Evolutionary conservation across 139 green algal species (phyloP).

Genomic region (Coccomyxa sp.): DNA sequence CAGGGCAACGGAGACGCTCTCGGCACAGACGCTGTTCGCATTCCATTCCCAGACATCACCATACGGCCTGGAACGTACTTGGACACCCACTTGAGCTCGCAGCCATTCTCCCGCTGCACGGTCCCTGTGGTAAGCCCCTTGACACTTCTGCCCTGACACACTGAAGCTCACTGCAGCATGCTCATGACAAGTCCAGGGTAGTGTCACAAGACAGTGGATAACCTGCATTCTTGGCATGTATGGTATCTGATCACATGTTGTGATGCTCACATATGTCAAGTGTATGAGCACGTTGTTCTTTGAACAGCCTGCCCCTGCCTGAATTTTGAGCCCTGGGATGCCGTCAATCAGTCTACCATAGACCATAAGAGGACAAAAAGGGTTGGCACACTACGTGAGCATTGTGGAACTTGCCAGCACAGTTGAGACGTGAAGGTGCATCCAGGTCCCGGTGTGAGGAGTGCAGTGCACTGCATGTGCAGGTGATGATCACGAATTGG

Average conservation of each 20-base stretch:
- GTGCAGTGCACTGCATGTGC: background rate
- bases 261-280: background rate
- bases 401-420: background rate
- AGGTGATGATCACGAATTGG: background rate
- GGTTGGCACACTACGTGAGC: background rate
- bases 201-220: background rate
- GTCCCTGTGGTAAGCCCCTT: background rate
- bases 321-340: background rate
- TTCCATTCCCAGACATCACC: background rate
- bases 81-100: background rate
- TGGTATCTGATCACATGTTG: background rate
- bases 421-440: background rate
- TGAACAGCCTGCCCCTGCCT: background rate
- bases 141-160: background rate
- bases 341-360: background rate
- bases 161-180: no score
- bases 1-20: background rate
- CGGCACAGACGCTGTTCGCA: background rate
- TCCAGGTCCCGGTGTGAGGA: background rate
- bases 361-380: background rate
- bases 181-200: no score
- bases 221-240: background rate
- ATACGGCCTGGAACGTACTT: background rate
- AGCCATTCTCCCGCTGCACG: background rate
- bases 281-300: background rate